phyloP scores from a whole-genome alignment of 73 alveolate species.

The Paramecium pentaurelia region DNA sequence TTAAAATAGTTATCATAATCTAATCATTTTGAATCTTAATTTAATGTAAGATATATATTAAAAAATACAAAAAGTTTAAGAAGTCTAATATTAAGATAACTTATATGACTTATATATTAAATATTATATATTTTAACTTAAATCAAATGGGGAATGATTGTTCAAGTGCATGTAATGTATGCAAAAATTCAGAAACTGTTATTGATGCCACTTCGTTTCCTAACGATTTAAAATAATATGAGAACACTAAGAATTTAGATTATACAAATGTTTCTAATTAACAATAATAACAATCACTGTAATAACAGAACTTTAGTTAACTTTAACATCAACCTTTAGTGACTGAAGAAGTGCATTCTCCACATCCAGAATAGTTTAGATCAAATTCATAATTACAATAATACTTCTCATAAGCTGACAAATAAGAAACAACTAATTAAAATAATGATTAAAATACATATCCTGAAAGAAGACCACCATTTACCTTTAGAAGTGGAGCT shows the following conservation, averaged over 20 bases:
- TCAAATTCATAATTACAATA: neutral
- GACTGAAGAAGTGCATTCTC: conserved; percentile 39
- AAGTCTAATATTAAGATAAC: neutral
- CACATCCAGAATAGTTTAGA: conserved; percentile 31
- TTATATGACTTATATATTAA: neutral
- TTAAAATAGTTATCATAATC: neutral
- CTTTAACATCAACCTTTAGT: neutral
- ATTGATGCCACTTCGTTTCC: neutral
- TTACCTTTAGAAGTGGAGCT: conserved; percentile 52
- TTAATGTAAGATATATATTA: neutral
- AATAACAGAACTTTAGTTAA: neutral
- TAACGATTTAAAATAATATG: neutral
- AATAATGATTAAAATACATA: neutral
- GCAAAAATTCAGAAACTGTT: conserved; percentile 46
- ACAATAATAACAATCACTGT: neutral
- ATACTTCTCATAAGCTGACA: conserved; percentile 35
- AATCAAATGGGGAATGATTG: conserved; percentile 41
- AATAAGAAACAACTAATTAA: neutral
- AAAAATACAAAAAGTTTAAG: neutral
- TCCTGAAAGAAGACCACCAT: conserved; percentile 5
- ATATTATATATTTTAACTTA: neutral
- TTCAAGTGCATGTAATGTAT: neutral
- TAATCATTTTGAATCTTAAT: neutral
- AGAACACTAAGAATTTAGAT: neutral
- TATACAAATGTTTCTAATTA: neutral